These are phyloP conservation scores for Fusarium neocosmosporiellum DNA, from an alignment of 2,329 filamentous ascomycete species.

Conservation along the genomic window DNA sequence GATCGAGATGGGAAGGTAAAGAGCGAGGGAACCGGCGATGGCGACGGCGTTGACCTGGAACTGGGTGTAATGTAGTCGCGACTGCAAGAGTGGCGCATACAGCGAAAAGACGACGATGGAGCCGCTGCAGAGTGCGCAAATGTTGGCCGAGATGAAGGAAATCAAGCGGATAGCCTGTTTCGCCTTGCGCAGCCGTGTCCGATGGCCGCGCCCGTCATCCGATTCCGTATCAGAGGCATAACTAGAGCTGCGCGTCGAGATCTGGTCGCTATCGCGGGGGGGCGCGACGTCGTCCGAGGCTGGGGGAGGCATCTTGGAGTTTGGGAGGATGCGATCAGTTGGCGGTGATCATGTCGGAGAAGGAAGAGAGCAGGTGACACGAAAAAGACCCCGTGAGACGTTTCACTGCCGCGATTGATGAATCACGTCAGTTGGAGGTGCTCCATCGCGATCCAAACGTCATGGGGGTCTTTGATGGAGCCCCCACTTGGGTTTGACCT, in stretches of 20 bases:
- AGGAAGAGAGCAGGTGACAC: neutral
- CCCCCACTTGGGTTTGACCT: constrained; percentile 14
- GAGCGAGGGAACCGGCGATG: constrained; percentile 85
- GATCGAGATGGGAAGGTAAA: constrained; percentile 92
- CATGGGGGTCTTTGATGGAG: constrained; percentile 26
- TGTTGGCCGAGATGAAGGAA: constrained; percentile 65
- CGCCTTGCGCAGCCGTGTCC: constrained; percentile 36
- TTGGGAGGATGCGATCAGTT: neutral
- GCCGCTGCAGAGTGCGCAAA: constrained; percentile 80
- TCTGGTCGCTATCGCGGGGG: constrained; percentile 37
- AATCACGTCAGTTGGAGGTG: constrained; percentile 30
- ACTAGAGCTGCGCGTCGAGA: constrained; percentile 36
- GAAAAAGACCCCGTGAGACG: neutral
- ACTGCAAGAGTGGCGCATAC: constrained; percentile 91
- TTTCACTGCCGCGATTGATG: neutral
- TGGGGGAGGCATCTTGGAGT: constrained; percentile 35
- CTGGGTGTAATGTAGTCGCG: constrained; percentile 87
- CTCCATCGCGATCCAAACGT: constrained; percentile 35
- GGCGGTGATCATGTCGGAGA: constrained; percentile 16
- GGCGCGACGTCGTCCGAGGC: constrained; percentile 30
- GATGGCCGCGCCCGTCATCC: constrained; percentile 35
- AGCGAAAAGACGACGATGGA: constrained; percentile 94
- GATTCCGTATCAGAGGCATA: constrained; percentile 39
- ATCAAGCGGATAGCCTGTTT: constrained; percentile 54
- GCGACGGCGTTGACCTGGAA: constrained; percentile 91